Evolutionary conservation across 768 basidiomycete species (phyloP).

Genomic region (Suillus plorans): DNA sequence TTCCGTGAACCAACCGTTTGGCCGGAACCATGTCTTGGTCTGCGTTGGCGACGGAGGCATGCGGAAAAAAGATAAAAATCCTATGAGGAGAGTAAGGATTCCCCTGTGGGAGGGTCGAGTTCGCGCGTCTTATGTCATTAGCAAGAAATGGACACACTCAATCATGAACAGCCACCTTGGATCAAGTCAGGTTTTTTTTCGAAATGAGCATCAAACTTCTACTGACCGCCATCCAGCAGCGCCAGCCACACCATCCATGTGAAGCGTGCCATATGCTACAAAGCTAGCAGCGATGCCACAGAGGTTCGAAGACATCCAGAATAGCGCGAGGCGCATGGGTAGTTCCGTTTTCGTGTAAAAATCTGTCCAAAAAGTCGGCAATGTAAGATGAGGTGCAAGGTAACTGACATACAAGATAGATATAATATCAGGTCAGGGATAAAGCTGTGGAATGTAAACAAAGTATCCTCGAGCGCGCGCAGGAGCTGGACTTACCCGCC

Average conservation of each 20-base stretch:
- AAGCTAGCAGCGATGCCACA: slow-evolving; percentile 52
- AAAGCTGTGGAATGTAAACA: slow-evolving; percentile 34
- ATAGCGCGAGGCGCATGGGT: slow-evolving; percentile 53
- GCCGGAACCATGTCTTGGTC: slow-evolving; percentile 56
- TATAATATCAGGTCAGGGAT: slow-evolving; percentile 63
- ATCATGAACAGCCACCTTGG: slow-evolving; percentile 57
- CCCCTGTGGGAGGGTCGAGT: slow-evolving; percentile 38
- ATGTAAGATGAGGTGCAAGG: not conserved
- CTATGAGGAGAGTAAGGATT: slow-evolving; percentile 51
- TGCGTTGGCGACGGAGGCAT: slow-evolving; percentile 64
- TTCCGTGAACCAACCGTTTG: slow-evolving; percentile 64
- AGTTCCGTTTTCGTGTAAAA: slow-evolving; percentile 63
- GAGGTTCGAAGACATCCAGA: slow-evolving; percentile 52
- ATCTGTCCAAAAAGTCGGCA: slow-evolving; percentile 1
- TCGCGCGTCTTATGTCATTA: slow-evolving; percentile 30
- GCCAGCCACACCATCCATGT: slow-evolving; percentile 54
- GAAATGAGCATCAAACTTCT: not conserved
- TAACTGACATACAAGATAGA: slow-evolving; percentile 47
- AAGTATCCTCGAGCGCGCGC: not conserved
- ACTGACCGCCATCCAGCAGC: slow-evolving; percentile 51
- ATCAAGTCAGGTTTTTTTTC: not conserved
- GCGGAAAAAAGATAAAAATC: slow-evolving; percentile 52
- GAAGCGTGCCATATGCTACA: slow-evolving; percentile 60
- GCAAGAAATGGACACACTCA: slow-evolving; percentile 46
- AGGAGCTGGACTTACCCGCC: slow-evolving; percentile 36